Percentiles rank a stretch among this genome's conserved stretches.
phyloP scores from a whole-genome alignment of 169 alveolate genomes.

The Plasmodium relictum region DNA sequence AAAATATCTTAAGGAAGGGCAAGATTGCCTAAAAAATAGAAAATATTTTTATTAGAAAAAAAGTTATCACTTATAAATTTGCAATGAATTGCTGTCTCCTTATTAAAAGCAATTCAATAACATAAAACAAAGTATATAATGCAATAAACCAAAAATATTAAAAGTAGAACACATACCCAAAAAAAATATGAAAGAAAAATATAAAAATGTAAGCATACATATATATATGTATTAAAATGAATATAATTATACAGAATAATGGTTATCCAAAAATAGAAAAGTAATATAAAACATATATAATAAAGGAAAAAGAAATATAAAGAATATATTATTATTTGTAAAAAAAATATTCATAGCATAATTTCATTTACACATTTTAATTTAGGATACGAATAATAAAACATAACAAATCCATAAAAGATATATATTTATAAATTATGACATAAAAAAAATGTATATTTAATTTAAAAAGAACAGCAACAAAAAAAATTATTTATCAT shows the following conservation, averaged over 20 bases:
- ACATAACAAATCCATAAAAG: no score
- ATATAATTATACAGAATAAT: neutral
- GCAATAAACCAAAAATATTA: neutral
- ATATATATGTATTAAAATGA: slow-evolving; percentile 8
- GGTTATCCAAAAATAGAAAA: neutral
- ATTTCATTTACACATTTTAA: no score
- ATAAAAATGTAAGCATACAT: neutral
- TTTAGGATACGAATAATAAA: no score
- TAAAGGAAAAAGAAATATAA: no score
- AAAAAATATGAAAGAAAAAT: neutral
- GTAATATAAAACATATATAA: no score
- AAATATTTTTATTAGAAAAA: slow-evolving; percentile 22
- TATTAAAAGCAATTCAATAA: slow-evolving; percentile 39
- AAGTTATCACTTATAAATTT: slow-evolving; percentile 74
- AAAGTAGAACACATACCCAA: neutral
- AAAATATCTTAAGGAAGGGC: slow-evolving; percentile 33
- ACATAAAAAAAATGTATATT: no score
- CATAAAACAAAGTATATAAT: neutral
- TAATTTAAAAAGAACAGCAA: no score
- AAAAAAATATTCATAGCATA: no score
- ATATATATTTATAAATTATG: no score
- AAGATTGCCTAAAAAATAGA: slow-evolving; percentile 50
- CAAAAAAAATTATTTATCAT: no score
- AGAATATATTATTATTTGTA: no score
- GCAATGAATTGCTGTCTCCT: slow-evolving; percentile 73